Conservation (phyloP, 345 rosid genomes). For the Pelargonium nanum region DNA sequence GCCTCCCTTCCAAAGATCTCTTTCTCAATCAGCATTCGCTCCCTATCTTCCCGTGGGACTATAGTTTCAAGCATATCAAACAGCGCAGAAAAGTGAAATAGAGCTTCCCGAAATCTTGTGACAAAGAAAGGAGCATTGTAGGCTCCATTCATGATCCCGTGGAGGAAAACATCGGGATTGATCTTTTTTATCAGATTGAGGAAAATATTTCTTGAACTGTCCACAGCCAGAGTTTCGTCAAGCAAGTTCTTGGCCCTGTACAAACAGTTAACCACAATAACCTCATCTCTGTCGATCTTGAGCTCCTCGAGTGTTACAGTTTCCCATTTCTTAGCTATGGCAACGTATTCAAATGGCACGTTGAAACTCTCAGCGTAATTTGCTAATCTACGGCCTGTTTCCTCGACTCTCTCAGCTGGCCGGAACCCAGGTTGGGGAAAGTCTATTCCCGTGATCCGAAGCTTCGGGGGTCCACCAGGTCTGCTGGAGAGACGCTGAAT, state of each 20-base stretch:
- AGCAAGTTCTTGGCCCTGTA: constrained; percentile 43
- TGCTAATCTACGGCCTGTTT: constrained; percentile 48
- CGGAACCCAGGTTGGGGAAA: constrained; percentile 71
- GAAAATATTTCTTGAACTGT: constrained; percentile 53
- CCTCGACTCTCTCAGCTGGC: constrained; percentile 59
- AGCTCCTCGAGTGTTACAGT: constrained; percentile 51
- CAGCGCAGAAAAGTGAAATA: constrained; percentile 52
- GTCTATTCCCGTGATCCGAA: constrained; percentile 70
- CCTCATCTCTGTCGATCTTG: constrained; percentile 39
- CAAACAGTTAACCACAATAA: constrained; percentile 51
- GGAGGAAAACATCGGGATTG: constrained; percentile 51
- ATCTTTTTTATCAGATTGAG: constrained; percentile 43
- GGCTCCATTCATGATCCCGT: constrained; percentile 48
- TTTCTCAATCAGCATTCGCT: constrained; percentile 46
- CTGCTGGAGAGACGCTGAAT: constrained; percentile 43
- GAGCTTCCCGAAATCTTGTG: constrained; percentile 56
- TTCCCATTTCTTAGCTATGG: constrained; percentile 68
- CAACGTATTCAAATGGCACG: constrained; percentile 48
- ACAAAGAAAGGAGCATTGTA: constrained; percentile 64
- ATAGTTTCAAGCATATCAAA: constrained; percentile 57
- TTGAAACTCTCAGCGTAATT: constrained; percentile 47
- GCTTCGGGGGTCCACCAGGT: constrained; percentile 38
- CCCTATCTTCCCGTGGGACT: constrained; percentile 32
- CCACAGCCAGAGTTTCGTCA: constrained; percentile 44
- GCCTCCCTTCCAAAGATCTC: constrained; percentile 50